phyloP scores from a whole-genome alignment of 2,329 filamentous ascomycete species.

The Pseudogymnoascus sp. region DNA sequence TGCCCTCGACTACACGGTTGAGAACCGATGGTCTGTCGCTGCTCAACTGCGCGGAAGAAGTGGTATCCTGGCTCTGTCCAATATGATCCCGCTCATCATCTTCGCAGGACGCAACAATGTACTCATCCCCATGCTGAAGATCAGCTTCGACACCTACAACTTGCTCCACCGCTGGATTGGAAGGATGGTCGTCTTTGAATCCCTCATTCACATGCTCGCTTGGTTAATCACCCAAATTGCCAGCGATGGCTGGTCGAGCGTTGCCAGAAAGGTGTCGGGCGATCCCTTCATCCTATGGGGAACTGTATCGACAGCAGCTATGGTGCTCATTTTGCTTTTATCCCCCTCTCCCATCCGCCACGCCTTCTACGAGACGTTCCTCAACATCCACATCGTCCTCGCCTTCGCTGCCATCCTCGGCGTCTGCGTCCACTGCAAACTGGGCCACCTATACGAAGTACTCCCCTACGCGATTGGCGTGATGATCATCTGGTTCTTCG shows the following conservation, averaged over 20 bases:
- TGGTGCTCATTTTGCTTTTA: conserved; percentile 60
- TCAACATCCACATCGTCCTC: conserved; percentile 75
- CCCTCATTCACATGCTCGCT: conserved; percentile 61
- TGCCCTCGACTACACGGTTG: conserved; percentile 50
- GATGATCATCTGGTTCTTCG: conserved; percentile 68
- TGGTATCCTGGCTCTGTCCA: conserved; percentile 76
- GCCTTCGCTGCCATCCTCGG: conserved; percentile 61
- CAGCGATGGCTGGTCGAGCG: conserved; percentile 54
- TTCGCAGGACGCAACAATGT: conserved; percentile 91
- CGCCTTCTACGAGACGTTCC: conserved; percentile 95
- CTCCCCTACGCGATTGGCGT: conserved; percentile 63
- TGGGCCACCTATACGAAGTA: conserved; percentile 56
- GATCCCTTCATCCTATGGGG: conserved; percentile 61
- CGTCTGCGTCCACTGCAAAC: conserved; percentile 70
- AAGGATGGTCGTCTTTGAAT: conserved; percentile 62
- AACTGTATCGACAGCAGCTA: conserved; percentile 51
- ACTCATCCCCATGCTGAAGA: conserved; percentile 69
- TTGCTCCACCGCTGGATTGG: conserved; percentile 80
- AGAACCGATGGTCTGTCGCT: conserved; percentile 56
- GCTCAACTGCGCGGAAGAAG: conserved; percentile 81
- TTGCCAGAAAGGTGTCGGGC: conserved; percentile 46
- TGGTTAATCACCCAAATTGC: conserved; percentile 69
- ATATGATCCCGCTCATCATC: conserved; percentile 86
- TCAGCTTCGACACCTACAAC: conserved; percentile 97
- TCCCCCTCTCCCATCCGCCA: conserved; percentile 77